phyloP scores from a whole-genome alignment of 2,329 filamentous ascomycete genomes.

The Fusarium proliferatum region DNA sequence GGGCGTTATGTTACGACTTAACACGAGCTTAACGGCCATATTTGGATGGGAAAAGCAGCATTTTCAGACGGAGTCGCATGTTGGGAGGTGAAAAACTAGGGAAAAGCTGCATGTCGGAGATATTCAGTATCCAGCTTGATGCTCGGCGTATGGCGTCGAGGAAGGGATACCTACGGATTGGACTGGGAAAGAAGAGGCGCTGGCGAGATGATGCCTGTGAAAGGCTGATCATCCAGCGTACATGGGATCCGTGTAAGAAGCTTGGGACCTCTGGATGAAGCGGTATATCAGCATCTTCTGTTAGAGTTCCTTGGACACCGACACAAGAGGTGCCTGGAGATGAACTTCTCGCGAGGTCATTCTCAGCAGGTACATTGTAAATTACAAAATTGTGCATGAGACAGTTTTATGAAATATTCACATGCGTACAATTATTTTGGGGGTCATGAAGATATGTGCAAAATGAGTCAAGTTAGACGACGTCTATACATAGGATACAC shows the following conservation, averaged over 20 bases:
- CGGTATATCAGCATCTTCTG: constrained; percentile 10
- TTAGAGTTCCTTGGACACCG: constrained; percentile 18
- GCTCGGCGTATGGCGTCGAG: constrained; percentile 47
- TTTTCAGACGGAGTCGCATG: constrained; percentile 42
- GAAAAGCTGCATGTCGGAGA: constrained; percentile 33
- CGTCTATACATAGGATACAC: constrained; percentile 53
- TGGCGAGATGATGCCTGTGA: constrained; percentile 28
- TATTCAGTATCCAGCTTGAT: constrained; percentile 40
- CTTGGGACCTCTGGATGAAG: constrained; percentile 16
- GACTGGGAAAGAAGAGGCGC: constrained; percentile 15
- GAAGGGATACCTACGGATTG: constrained; percentile 35
- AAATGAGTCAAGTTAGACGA: constrained; percentile 47
- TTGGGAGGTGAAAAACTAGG: constrained; percentile 35
- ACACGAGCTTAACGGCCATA: constrained; percentile 42
- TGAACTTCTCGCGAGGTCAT: constrained; percentile 16
- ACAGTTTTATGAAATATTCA: constrained; percentile 33
- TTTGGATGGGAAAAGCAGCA: constrained; percentile 44
- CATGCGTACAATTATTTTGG: constrained; percentile 19
- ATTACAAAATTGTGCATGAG: constrained; percentile 41
- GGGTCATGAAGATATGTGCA: constrained; percentile 25
- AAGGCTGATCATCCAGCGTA: constrained; percentile 29
- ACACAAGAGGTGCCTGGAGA: constrained; percentile 26
- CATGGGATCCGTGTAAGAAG: constrained; percentile 30
- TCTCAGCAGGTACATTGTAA: constrained; percentile 38
- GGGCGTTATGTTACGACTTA: constrained; percentile 38